phyloP scores from a whole-genome alignment of 2,329 filamentous ascomycete genomes.

The Pseudocercospora macadamiae region DNA sequence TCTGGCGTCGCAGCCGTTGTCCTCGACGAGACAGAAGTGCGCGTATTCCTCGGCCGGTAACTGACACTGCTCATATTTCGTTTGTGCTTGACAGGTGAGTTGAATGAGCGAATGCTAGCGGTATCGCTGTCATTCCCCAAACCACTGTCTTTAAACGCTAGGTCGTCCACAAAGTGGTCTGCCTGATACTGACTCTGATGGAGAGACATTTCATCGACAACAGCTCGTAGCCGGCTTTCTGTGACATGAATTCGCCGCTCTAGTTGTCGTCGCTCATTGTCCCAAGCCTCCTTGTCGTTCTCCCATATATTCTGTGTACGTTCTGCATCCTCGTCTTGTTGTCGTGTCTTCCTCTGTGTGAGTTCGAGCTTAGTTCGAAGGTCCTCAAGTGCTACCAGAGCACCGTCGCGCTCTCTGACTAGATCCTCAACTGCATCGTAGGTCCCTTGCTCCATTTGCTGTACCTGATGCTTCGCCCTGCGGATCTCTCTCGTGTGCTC shows the following conservation, averaged over 20 bases:
- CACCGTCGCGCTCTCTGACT: slow-evolving; percentile 81
- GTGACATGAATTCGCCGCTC: slow-evolving; percentile 89
- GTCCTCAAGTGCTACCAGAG: slow-evolving; percentile 72
- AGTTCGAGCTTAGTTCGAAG: slow-evolving; percentile 75
- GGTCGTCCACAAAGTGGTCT: slow-evolving; percentile 57
- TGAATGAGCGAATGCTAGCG: slow-evolving; percentile 64
- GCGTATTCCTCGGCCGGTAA: slow-evolving; percentile 26
- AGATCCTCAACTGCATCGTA: slow-evolving; percentile 83
- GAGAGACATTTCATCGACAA: slow-evolving; percentile 83
- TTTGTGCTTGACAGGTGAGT: slow-evolving; percentile 30
- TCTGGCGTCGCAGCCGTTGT: slow-evolving; percentile 35
- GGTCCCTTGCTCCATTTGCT: slow-evolving; percentile 84
- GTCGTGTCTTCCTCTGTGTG: slow-evolving; percentile 74
- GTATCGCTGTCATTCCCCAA: slow-evolving; percentile 64
- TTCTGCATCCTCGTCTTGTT: slow-evolving; percentile 80
- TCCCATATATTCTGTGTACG: slow-evolving; percentile 80
- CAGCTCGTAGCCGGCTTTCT: slow-evolving; percentile 78
- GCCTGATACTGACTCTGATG: slow-evolving; percentile 56
- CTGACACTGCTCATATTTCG: slow-evolving; percentile 41
- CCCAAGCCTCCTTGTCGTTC: slow-evolving; percentile 82
- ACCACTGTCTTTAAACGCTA: slow-evolving; percentile 62
- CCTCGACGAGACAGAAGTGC: slow-evolving; percentile 29
- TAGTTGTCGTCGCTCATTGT: slow-evolving; percentile 76
- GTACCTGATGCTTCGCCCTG: slow-evolving; percentile 80
- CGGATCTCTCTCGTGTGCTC: slow-evolving; percentile 74